Base-by-base conservation (phyloP, 108 stramenopile species). In the Conticribra guillardii region DNA sequence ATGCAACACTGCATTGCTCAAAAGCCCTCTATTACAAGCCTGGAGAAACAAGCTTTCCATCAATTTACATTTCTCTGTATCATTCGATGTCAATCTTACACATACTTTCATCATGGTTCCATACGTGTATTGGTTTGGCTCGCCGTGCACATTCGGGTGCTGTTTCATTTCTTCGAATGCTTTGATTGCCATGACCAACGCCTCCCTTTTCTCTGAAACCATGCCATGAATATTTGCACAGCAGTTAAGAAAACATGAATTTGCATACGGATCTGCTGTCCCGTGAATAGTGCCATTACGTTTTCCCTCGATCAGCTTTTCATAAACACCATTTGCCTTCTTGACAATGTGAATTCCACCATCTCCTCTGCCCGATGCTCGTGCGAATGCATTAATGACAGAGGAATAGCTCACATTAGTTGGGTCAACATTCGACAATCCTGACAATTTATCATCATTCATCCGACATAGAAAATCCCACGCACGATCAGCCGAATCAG, bases 61-160 rank as follows among this genome's bases (percentile, higher is more conserved):
- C 62, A 77, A 33, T 21, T 63, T 52, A 57, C 47, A 47, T 53
- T 59, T 69, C 55, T 77, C 76, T 17, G 23, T 45, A 19, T 34
- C 33, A 64, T 70, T 67, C 0, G 63, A 64, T 22, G 68, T 55
- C 32, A 77, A 59, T 30, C 29, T 64, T 14, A 24, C 31, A 33
- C 68, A 62, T 31, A 45, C 76, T 54, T 77, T 77, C 76, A 77
- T 69, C 76, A 77, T 77, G 29, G 76, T 77, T 58, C 76, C 76
- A 58, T 47, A 77, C 5, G 63, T 77, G 23, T 50, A 69, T 41
- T 77, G 68, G 58, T 58, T 64, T 51, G 69, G 68, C 49, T 77
- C 69, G 1, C 76, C 76, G 37, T 69, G 69, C 31, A 77, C 21
- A 1, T 48, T 18, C 24, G 76, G 61, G 17, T 51, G 47, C 48